These are phyloP conservation scores for Wickerhamiella vanderwaltii DNA, from an alignment of 805 yeast genomes.

Conservation along the genomic window DNA sequence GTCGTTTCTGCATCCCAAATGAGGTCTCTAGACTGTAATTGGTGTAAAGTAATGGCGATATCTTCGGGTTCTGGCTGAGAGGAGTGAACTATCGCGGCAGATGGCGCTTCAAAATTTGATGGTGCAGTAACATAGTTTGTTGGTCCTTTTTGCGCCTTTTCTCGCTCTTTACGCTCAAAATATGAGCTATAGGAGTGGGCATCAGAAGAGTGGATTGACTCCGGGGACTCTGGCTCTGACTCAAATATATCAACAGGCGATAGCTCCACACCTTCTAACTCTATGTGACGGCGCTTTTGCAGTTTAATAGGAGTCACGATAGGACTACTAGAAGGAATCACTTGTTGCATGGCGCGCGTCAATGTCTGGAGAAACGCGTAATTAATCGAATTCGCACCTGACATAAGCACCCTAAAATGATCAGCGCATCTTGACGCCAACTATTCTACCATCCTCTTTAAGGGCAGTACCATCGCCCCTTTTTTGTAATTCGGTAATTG, in stretches of 20 bases:
- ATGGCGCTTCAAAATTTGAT: background rate
- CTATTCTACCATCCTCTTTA: constrained; percentile 52
- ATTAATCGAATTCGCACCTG: background rate
- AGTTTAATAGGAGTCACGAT: constrained; percentile 1
- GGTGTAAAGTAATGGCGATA: background rate
- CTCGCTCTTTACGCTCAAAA: background rate
- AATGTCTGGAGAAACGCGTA: constrained; percentile 1
- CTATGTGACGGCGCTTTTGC: background rate
- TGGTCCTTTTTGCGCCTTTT: background rate
- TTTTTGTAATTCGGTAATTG: constrained; percentile 46
- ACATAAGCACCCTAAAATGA: too few species aligned
- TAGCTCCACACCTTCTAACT: too few species aligned
- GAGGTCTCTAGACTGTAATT: background rate
- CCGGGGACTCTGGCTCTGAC: constrained; percentile 8
- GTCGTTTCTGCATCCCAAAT: constrained; percentile 1
- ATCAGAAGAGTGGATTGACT: constrained; percentile 10
- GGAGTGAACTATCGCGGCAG: background rate
- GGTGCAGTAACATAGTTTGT: background rate
- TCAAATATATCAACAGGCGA: too few species aligned
- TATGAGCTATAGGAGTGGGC: constrained; percentile 6
- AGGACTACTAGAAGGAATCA: constrained; percentile 8
- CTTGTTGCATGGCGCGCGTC: background rate
- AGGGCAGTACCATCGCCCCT: constrained; percentile 63
- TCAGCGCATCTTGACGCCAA: constrained; percentile 62
- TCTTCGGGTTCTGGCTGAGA: constrained; percentile 5